A percentile compares a stretch with the other conserved stretches of the same genome.
Conservation (phyloP, 345 rosid genomes). For the Eutrema japonicum region DNA sequence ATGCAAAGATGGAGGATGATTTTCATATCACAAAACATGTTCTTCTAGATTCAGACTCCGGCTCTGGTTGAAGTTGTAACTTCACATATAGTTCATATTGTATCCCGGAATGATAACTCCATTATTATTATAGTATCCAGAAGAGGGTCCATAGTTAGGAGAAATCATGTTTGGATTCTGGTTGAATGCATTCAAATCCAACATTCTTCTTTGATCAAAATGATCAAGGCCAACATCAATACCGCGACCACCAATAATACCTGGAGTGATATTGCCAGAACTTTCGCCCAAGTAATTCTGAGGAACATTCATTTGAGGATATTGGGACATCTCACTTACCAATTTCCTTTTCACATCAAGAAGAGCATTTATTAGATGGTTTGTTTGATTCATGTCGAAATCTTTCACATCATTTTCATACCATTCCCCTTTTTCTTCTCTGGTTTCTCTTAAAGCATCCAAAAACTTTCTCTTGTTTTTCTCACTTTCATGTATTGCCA, state of each 20-base stretch:
- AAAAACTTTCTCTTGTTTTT: constrained; percentile 46
- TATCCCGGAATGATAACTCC: neutral
- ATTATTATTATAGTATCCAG: neutral
- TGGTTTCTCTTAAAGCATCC: constrained; percentile 27
- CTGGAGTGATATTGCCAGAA: neutral
- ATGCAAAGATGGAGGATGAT: neutral
- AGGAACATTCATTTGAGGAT: constrained; percentile 3
- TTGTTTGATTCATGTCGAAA: constrained; percentile 42
- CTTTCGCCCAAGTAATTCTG: neutral
- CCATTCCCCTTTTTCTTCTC: constrained; percentile 40
- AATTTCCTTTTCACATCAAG: constrained; percentile 47
- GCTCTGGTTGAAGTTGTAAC: constrained; percentile 20
- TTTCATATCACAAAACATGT: neutral
- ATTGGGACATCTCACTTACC: constrained; percentile 27
- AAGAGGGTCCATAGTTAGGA: neutral
- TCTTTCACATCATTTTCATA: constrained; percentile 58
- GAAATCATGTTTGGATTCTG: neutral
- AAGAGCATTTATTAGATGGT: constrained; percentile 40
- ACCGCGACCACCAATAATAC: neutral
- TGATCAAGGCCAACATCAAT: neutral
- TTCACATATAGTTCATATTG: neutral
- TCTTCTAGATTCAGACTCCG: constrained; percentile 18
- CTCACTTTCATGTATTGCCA: constrained; percentile 44
- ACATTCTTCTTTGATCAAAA: constrained; percentile 17
- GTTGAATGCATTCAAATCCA: neutral